These are phyloP conservation scores for Orychophragmus violaceus DNA, from an alignment of 345 rosid genomes.

Conservation along the genomic window DNA sequence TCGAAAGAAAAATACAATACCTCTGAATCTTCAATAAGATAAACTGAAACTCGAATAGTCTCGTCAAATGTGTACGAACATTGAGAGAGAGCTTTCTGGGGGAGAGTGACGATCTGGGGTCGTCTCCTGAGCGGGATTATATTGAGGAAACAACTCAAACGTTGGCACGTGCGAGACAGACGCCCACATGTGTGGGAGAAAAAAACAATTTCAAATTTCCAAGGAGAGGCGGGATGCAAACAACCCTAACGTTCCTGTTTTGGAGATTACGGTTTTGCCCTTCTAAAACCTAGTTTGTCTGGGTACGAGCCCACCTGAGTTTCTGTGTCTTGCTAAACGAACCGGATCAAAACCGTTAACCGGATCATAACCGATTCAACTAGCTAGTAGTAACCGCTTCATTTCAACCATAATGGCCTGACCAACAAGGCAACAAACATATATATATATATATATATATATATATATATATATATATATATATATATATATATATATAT, in stretches of 20 bases:
- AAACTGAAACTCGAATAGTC: not conserved
- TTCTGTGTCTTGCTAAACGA: not conserved
- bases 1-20: not conserved
- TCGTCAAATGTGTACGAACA: not conserved
- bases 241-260: not conserved
- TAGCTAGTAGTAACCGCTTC: too few relatives aligned
- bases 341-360: not conserved
- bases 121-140: slow-evolving; percentile 34
- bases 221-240: slow-evolving; percentile 22
- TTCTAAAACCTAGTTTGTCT: slow-evolving; percentile 8
- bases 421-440: too few relatives aligned
- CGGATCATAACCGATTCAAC: too few relatives aligned
- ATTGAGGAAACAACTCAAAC: slow-evolving; percentile 6
- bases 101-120: slow-evolving; percentile 19
- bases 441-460: too few relatives aligned
- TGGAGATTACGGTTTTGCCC: slow-evolving; percentile 1
- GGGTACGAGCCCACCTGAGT: not conserved
- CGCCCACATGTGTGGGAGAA: not conserved
- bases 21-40: slow-evolving; percentile 12
- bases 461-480: too few relatives aligned
- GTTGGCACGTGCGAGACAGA: slow-evolving; percentile 10
- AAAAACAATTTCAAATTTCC: not conserved
- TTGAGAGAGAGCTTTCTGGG: not conserved
- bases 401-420: not conserved
- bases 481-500: too few relatives aligned